phyloP scores from a whole-genome alignment of 1,284 basidiomycete genomes.

The Austroboletus novae-zelandiae region DNA sequence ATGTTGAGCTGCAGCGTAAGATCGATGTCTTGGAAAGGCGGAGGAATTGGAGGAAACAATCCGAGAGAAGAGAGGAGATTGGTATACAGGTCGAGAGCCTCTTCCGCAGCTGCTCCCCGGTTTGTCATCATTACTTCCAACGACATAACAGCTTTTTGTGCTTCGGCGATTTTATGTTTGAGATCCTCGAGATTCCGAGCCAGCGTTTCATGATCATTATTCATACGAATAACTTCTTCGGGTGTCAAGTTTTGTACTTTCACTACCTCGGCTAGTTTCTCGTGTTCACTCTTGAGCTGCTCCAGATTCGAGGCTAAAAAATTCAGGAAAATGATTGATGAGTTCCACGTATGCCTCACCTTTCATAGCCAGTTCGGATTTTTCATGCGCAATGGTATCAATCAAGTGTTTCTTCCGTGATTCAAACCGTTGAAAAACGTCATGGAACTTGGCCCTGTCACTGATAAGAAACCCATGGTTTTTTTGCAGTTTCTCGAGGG shows the following conservation, averaged over 20 bases:
- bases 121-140: slow-evolving; percentile 79
- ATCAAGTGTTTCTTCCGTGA: slow-evolving; percentile 59
- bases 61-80: slow-evolving; percentile 70
- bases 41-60: slow-evolving; percentile 64
- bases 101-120: slow-evolving; percentile 75
- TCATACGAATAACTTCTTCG: slow-evolving; percentile 86
- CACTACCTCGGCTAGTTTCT: slow-evolving; percentile 63
- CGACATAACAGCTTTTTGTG: slow-evolving; percentile 64
- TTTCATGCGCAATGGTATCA: slow-evolving; percentile 60
- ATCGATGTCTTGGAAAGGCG: slow-evolving; percentile 67
- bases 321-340: slow-evolving; percentile 4
- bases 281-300: slow-evolving; percentile 59
- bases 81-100: slow-evolving; percentile 73
- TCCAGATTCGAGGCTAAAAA: slow-evolving; percentile 54
- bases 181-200: slow-evolving; percentile 71
- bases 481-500: slow-evolving; percentile 57
- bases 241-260: slow-evolving; percentile 80
- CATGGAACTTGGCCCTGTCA: slow-evolving; percentile 70
- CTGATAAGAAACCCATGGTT: slow-evolving; percentile 55
- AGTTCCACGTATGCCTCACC: slow-evolving; percentile 34
- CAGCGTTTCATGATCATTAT: slow-evolving; percentile 76
- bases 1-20: slow-evolving; percentile 75
- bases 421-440: slow-evolving; percentile 63
- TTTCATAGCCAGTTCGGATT: slow-evolving; percentile 56
- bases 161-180: slow-evolving; percentile 69